phyloP scores from a whole-genome alignment of 1,284 basidiomycete genomes.

The Tranzscheliella williamsii region DNA sequence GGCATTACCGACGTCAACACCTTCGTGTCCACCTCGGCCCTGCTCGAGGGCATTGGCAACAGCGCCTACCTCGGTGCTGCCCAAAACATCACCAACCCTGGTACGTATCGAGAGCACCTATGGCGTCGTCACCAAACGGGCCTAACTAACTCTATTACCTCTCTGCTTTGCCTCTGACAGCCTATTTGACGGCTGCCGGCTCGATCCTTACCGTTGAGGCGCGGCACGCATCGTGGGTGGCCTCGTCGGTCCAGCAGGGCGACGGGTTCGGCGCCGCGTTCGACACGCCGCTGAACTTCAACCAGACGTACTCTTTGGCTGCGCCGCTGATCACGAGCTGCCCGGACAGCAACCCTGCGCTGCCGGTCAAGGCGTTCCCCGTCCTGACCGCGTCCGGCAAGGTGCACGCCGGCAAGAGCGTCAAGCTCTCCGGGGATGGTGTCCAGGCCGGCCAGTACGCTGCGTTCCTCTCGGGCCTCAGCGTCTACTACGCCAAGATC shows the following conservation, averaged over 20 bases:
- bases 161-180: no score
- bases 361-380: constrained; percentile 64
- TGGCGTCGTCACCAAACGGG: no score
- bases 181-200: constrained; percentile 44
- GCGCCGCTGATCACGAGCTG: constrained; percentile 64
- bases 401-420: constrained; percentile 38
- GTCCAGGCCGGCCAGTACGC: constrained; percentile 58
- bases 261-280: constrained; percentile 37
- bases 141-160: no score
- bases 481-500: constrained; percentile 52
- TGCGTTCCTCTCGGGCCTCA: constrained; percentile 63
- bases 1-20: constrained; percentile 59
- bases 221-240: constrained; percentile 45
- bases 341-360: constrained; percentile 65
- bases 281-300: constrained; percentile 66
- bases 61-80: constrained; percentile 68
- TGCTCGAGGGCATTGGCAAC: constrained; percentile 68
- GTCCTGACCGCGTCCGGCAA: constrained; percentile 54
- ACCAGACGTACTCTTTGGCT: constrained; percentile 62
- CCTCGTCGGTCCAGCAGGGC: constrained; percentile 30
- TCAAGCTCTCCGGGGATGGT: constrained; percentile 59
- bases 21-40: constrained; percentile 67
- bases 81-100: constrained; percentile 62
- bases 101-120: no score
- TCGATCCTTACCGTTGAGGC: constrained; percentile 50